phyloP scores from a whole-genome alignment of 2,329 filamentous ascomycete species.

The Ophiocordyceps unilateralis region DNA sequence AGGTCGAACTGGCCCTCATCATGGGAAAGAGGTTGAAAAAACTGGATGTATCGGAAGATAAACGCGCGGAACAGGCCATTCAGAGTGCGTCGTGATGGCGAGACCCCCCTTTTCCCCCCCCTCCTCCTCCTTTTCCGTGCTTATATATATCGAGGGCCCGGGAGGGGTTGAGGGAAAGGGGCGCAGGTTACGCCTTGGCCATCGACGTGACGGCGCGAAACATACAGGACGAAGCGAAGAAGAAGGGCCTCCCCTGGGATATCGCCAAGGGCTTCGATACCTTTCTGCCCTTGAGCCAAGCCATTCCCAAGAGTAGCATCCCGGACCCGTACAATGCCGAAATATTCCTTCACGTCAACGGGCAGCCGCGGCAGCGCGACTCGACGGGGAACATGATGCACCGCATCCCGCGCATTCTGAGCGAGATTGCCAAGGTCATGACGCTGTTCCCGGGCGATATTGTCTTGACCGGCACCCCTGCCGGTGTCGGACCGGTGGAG shows the following conservation, averaged over 20 bases:
- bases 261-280: constrained; percentile 98
- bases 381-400: constrained; percentile 93
- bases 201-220: constrained; percentile 98
- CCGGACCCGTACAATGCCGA: constrained; percentile 78
- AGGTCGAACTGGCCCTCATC: constrained; percentile 82
- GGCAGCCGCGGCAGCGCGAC: constrained; percentile 61
- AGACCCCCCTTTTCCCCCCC: background rate
- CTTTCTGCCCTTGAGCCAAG: constrained; percentile 71
- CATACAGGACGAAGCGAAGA: constrained; percentile 90
- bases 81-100: constrained; percentile 37
- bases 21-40: constrained; percentile 70
- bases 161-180: background rate
- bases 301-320: constrained; percentile 66
- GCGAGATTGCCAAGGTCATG: constrained; percentile 91
- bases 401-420: constrained; percentile 69
- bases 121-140: background rate
- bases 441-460: constrained; percentile 83
- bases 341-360: constrained; percentile 74
- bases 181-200: constrained; percentile 62
- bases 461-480: constrained; percentile 90
- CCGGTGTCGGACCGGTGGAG: constrained; percentile 76
- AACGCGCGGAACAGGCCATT: too few relatives aligned
- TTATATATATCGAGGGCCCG: background rate
- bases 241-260: constrained; percentile 82
- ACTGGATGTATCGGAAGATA: too few relatives aligned